Evolutionary conservation across 768 basidiomycete species (phyloP).

Genomic region (Hypholoma fasciculare): DNA sequence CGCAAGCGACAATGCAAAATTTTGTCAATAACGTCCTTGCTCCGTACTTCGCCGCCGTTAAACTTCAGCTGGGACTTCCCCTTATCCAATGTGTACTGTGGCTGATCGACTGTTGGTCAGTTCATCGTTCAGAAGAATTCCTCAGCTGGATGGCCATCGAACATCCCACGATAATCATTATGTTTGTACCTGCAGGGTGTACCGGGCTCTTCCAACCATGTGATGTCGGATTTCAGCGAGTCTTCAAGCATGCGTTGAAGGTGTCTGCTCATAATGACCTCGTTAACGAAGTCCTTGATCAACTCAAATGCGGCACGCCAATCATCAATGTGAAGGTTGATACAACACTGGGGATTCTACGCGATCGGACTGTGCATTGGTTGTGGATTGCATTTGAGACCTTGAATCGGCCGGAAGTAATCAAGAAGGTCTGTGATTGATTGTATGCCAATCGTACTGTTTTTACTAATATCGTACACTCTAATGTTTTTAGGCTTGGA

Average conservation of each 20-base stretch:
- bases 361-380: slow-evolving; percentile 28
- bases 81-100: slow-evolving; percentile 15
- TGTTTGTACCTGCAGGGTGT: slow-evolving; percentile 34
- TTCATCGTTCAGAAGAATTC: slow-evolving; percentile 36
- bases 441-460: too few species aligned
- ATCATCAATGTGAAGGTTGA: background rate
- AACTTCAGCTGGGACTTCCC: slow-evolving; percentile 15
- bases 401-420: slow-evolving; percentile 23
- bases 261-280: slow-evolving; percentile 33
- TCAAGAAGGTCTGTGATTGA: slow-evolving; percentile 27
- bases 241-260: slow-evolving; percentile 33
- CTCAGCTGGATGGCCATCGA: slow-evolving; percentile 26
- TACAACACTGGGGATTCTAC: slow-evolving; percentile 12
- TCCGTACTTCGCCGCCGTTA: slow-evolving; percentile 26
- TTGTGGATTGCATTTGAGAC: slow-evolving; percentile 26
- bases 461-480: background rate
- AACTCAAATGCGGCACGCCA: slow-evolving; percentile 6
- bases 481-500: too few species aligned
- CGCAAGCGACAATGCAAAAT: slow-evolving; percentile 20
- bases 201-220: slow-evolving; percentile 32
- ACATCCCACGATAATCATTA: slow-evolving; percentile 30
- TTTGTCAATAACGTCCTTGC: slow-evolving; percentile 30
- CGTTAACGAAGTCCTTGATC: slow-evolving; percentile 24
- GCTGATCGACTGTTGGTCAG: slow-evolving; percentile 33
- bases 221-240: slow-evolving; percentile 38